A percentile compares a stretch with the other conserved stretches of the same genome.
Conservation (phyloP, 805 yeast species). For the Myxozyma vanderwaltii region DNA sequence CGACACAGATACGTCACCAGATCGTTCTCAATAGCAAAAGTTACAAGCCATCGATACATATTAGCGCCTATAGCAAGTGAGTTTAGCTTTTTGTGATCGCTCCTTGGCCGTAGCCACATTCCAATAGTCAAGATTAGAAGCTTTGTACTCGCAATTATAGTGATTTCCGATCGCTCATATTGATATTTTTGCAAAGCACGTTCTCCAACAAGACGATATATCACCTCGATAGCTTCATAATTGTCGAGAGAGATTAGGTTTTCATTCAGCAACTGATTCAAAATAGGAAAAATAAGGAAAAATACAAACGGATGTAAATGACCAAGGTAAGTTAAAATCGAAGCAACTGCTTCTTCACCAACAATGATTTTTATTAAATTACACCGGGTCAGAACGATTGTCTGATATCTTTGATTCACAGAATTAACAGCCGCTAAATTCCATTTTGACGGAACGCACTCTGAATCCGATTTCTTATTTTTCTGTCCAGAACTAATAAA, state of each 20-base stretch:
- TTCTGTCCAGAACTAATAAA: not conserved
- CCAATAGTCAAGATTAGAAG: not conserved
- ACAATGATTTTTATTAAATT: not conserved
- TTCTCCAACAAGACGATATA: slow-evolving; percentile 13
- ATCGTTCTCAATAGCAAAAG: slow-evolving; percentile 1
- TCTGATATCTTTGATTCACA: not conserved
- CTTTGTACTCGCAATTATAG: slow-evolving; percentile 4
- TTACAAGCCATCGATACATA: slow-evolving; percentile 1
- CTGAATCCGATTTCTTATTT: not conserved
- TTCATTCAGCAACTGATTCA: not conserved
- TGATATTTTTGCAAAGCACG: slow-evolving; percentile 13
- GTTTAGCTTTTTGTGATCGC: not conserved
- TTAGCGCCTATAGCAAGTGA: not conserved
- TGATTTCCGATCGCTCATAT: slow-evolving; percentile 27
- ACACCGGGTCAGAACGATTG: not conserved
- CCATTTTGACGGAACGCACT: not conserved
- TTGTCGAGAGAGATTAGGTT: not conserved
- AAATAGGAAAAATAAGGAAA: not conserved
- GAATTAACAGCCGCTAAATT: not conserved
- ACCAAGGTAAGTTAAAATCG: not conserved
- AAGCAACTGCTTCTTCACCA: not conserved
- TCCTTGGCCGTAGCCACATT: slow-evolving; percentile 2
- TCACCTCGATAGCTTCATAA: not conserved
- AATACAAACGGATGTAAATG: not conserved
- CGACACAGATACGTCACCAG: slow-evolving; percentile 1